These are phyloP conservation scores for Brasenia schreberi DNA, from an alignment of 164 flowering plant species.

Conservation along the genomic window DNA sequence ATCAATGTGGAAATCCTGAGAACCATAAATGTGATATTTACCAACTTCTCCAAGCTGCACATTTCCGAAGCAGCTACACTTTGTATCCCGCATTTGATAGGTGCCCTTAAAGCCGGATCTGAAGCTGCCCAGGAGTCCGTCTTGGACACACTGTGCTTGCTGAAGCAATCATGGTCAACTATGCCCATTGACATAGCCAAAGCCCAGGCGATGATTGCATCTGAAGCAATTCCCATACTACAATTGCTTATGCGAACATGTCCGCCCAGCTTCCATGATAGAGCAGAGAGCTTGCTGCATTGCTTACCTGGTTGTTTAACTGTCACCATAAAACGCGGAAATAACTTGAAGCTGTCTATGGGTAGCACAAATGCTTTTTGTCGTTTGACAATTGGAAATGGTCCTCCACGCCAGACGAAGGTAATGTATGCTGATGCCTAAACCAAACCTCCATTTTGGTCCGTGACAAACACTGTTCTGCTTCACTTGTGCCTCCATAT, in stretches of 20 bases:
- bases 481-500: no score
- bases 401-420: constrained; percentile 79
- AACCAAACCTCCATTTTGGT: no score
- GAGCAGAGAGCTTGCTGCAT: constrained; percentile 67
- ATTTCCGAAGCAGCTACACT: constrained; percentile 77
- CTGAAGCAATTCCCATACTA: constrained; percentile 80
- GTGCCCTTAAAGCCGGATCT: constrained; percentile 62
- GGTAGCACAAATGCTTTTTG: constrained; percentile 84
- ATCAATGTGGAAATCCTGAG: constrained; percentile 67
- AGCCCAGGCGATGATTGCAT: constrained; percentile 66
- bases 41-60: constrained; percentile 75
- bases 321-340: constrained; percentile 65
- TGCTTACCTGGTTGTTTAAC: constrained; percentile 87
- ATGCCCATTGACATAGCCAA: constrained; percentile 71
- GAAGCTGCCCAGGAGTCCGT: constrained; percentile 73
- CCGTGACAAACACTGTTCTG: no score
- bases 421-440: constrained; percentile 16
- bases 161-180: constrained; percentile 71
- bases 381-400: constrained; percentile 65
- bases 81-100: constrained; percentile 67
- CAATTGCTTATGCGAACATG: constrained; percentile 75
- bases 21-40: constrained; percentile 58
- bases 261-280: constrained; percentile 82
- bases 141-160: constrained; percentile 58
- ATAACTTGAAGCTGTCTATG: constrained; percentile 70